Base-by-base conservation (phyloP, 768 basidiomycete species). In the Tylopilus subfusipes region DNA sequence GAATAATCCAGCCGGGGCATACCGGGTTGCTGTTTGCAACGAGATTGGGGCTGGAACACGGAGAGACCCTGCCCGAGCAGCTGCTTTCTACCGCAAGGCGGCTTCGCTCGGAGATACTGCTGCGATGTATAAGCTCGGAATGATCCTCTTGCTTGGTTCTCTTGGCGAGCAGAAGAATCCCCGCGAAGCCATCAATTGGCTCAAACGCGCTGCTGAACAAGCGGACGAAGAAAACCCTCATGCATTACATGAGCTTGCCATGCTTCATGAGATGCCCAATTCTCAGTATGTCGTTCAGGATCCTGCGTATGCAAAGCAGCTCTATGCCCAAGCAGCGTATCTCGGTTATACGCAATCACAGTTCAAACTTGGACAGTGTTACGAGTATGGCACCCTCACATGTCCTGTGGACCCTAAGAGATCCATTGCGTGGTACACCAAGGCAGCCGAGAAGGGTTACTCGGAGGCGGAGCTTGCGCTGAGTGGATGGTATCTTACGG, bases 91-190 rank as follows among this genome's bases (percentile, higher is more conserved):
- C 74, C 86, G 95, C 56, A 98, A 98, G 71, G 92, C 97, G 5
- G 94, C 94, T 10, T 93, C 93, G 2, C 76, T 98, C 33, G 95
- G 95, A 19, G 97, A 98, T 69, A 98, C 96, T 0, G 86, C 96
- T 25, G 97, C 94, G 4, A 99, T 98, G 97, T 98, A 97, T 77
- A 98, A 98, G 71, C 84, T 99, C n/a, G 94, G 94, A n/a, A 95
- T 97, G 88, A 90, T 98, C 58, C 79, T 97, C 29, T 78, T 98
- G 21, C 82, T 90, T 33, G 96, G 95, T 12, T 73, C 84, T 16
- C 78, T 98, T 5, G 88, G 85, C 24, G 92, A 95, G 69, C 82
- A 79, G 52, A 85, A 82, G 58, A 97, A 97, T 67, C 85, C 85
- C 2, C 83, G 94, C 30, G 97, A 99, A 68, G 95, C 94, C 7